phyloP scores from a whole-genome alignment of 768 basidiomycete species.

The Gloeopeniophorella convolvens region DNA sequence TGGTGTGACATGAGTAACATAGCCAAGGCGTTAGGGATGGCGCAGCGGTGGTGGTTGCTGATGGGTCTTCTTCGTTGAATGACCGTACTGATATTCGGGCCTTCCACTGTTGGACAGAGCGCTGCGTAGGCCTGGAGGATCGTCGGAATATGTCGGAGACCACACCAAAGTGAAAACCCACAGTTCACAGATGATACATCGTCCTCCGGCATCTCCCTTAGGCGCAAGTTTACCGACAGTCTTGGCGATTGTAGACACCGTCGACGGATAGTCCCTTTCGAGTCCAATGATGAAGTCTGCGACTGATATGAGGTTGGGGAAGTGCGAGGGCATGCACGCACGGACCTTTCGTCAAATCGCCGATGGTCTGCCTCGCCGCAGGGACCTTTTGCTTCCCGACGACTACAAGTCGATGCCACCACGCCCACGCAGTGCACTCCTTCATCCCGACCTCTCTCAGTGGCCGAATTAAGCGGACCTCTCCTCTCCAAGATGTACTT shows the following conservation, averaged over 20 bases:
- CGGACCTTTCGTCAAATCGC: slow-evolving; percentile 61
- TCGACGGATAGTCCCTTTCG: slow-evolving; percentile 80
- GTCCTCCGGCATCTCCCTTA: slow-evolving; percentile 42
- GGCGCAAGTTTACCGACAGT: slow-evolving; percentile 76
- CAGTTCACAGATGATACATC: slow-evolving; percentile 65
- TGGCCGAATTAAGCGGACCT: slow-evolving; percentile 55
- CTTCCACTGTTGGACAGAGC: slow-evolving; percentile 67
- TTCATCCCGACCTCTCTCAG: slow-evolving; percentile 70
- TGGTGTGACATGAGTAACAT: slow-evolving; percentile 60
- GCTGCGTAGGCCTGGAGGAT: slow-evolving; percentile 50
- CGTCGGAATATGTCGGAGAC: background rate
- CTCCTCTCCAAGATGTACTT: slow-evolving; percentile 11
- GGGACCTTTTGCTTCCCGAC: slow-evolving; percentile 42
- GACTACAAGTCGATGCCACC: slow-evolving; percentile 58
- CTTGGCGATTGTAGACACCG: slow-evolving; percentile 75
- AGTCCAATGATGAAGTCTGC: slow-evolving; percentile 75
- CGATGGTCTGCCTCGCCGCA: slow-evolving; percentile 53
- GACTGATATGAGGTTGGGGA: background rate
- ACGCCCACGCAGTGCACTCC: slow-evolving; percentile 71
- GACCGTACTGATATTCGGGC: slow-evolving; percentile 64
- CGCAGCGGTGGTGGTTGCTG: background rate
- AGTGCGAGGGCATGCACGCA: background rate
- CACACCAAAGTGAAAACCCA: slow-evolving; percentile 22
- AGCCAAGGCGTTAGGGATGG: slow-evolving; percentile 36
- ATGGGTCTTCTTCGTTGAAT: slow-evolving; percentile 27